A percentile compares a stretch with the other conserved stretches of the same genome.
These are phyloP conservation scores for Gigaspora rosea DNA, from an alignment of 192 early-diverging fungal species.

Conservation along the genomic window DNA sequence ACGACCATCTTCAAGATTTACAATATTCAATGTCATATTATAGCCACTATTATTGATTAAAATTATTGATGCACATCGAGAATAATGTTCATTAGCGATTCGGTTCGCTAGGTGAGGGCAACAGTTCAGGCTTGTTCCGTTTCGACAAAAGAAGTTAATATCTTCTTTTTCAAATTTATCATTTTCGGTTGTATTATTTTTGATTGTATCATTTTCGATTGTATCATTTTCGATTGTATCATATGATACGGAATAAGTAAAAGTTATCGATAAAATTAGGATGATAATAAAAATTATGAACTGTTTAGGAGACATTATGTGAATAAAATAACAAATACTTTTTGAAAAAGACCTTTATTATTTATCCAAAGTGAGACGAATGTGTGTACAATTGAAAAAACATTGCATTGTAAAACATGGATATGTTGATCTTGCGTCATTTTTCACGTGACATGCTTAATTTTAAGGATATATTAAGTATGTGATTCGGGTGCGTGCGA, in stretches of 20 bases:
- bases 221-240: neutral
- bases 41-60: conserved; percentile 12
- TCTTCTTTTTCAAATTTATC: neutral
- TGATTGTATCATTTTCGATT: neutral
- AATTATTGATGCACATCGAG: conserved; percentile 16
- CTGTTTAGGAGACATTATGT: neutral
- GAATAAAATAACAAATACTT: neutral
- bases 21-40: neutral
- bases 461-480: too few species aligned
- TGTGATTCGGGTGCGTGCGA: too few species aligned
- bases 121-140: neutral
- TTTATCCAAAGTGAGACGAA: too few species aligned
- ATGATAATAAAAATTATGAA: neutral
- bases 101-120: conserved; percentile 12
- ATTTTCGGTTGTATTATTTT: neutral
- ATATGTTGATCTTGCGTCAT: too few species aligned
- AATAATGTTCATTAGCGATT: neutral
- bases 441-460: too few species aligned
- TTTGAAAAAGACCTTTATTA: too few species aligned
- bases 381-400: too few species aligned
- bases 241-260: neutral
- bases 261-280: neutral
- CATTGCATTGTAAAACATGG: too few species aligned
- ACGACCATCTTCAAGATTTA: conserved; percentile 25
- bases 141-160: neutral